Percentiles rank a stretch among this genome's conserved stretches.
Evolutionary conservation across 768 basidiomycete species (phyloP).

Genomic region (Pilatotrama ljubarskyi): DNA sequence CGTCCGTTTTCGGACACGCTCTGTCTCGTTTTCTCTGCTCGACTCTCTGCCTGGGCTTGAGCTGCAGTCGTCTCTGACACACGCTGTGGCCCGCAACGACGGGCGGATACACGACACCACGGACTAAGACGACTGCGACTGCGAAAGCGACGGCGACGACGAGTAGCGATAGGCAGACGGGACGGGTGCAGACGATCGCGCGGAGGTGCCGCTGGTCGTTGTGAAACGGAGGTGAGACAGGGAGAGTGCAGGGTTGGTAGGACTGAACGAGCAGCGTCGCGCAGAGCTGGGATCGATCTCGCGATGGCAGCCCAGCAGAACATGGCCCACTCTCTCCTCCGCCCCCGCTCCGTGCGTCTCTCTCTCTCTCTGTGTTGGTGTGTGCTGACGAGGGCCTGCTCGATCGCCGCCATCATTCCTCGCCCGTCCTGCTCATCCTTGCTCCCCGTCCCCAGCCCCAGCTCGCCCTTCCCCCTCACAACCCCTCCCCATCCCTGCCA

Average conservation of each 20-base stretch:
- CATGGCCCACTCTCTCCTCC: too few relatives aligned
- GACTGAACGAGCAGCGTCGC: too few relatives aligned
- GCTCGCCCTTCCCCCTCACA: not conserved
- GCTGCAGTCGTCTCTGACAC: too few relatives aligned
- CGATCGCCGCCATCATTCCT: constrained; percentile 5
- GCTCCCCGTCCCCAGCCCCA: not conserved
- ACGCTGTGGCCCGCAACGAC: too few relatives aligned
- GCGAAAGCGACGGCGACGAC: too few relatives aligned
- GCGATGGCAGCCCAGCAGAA: too few relatives aligned
- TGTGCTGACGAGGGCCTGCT: not conserved
- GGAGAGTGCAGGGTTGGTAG: too few relatives aligned
- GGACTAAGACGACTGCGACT: too few relatives aligned
- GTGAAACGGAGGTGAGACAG: too few relatives aligned
- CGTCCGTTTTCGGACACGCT: not conserved
- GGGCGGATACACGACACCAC: too few relatives aligned
- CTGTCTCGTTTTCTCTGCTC: not conserved
- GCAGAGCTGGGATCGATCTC: too few relatives aligned
- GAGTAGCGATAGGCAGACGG: not conserved
- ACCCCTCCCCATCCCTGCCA: not conserved
- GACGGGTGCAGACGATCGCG: not conserved
- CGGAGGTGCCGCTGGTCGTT: not conserved
- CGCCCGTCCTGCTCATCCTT: not conserved
- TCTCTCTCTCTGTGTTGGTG: not conserved
- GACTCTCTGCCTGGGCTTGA: not conserved
- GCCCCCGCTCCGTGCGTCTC: not conserved